These are phyloP conservation scores for Phascolomyces articulosus DNA, from an alignment of 371 early-diverging fungal genomes.

Conservation along the genomic window DNA sequence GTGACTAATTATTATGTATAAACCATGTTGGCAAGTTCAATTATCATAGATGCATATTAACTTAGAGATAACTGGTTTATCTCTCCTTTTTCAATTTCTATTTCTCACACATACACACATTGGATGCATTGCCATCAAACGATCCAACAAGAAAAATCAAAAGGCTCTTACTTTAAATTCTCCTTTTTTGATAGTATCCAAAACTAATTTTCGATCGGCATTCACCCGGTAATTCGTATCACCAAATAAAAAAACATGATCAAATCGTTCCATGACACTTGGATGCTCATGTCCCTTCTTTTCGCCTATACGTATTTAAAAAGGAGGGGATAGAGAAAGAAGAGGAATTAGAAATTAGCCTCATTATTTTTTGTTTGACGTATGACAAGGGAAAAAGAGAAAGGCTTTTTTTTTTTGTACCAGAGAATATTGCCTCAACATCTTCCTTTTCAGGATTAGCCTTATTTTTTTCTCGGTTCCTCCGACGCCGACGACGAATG, in stretches of 20 bases:
- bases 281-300: no score
- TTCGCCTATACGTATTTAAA: not conserved
- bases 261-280: conserved; percentile 51
- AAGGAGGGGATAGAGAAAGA: not conserved
- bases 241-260: conserved; percentile 78
- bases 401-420: not conserved
- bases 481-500: conserved; percentile 4
- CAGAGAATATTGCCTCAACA: not conserved
- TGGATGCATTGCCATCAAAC: no score
- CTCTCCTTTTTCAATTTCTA: no score
- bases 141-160: not conserved
- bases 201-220: conserved; percentile 55
- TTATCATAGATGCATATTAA: no score
- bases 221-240: conserved; percentile 83
- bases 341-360: no score
- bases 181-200: conserved; percentile 46
- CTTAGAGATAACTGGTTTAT: no score
- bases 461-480: not conserved
- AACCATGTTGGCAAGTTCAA: no score
- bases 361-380: no score
- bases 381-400: not conserved
- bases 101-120: no score
- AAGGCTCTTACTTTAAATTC: conserved; percentile 44
- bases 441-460: conserved; percentile 10
- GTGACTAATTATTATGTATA: not conserved